Conservation (phyloP, 805 yeast genomes). For the Isabelozyma heimii region DNA sequence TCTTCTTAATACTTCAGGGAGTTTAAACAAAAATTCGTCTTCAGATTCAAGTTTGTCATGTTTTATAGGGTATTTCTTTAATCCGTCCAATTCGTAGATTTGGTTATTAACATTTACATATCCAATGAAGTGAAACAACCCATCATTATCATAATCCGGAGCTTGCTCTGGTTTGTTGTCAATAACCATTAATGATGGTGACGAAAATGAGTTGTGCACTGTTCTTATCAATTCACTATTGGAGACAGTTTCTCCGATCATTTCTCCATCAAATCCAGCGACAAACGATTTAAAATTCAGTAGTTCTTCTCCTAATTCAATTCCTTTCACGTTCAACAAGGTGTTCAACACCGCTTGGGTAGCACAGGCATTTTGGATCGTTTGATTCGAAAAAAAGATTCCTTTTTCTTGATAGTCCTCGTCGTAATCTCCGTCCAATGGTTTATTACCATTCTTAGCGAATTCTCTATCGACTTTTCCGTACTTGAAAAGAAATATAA, state of each 20-base stretch:
- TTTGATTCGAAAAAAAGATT: constrained; percentile 62
- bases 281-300: constrained; percentile 48
- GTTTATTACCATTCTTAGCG: constrained; percentile 27
- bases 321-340: constrained; percentile 33
- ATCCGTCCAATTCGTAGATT: constrained; percentile 63
- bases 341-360: constrained; percentile 66
- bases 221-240: constrained; percentile 55
- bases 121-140: constrained; percentile 60
- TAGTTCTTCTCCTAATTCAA: constrained; percentile 51
- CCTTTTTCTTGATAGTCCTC: constrained; percentile 24
- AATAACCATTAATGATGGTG: constrained; percentile 51
- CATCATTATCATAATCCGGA: constrained; percentile 37
- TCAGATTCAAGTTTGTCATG: constrained; percentile 41
- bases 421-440: constrained; percentile 46
- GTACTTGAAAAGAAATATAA: constrained; percentile 62
- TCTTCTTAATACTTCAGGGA: constrained; percentile 43
- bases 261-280: constrained; percentile 50
- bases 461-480: constrained; percentile 35
- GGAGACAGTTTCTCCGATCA: constrained; percentile 60
- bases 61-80: constrained; percentile 51
- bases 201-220: constrained; percentile 60
- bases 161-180: constrained; percentile 28
- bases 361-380: constrained; percentile 70
- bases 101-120: constrained; percentile 43
- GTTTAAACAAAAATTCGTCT: constrained; percentile 39